phyloP scores from a whole-genome alignment of 1,284 basidiomycete genomes.

The Tilletia setariae region DNA sequence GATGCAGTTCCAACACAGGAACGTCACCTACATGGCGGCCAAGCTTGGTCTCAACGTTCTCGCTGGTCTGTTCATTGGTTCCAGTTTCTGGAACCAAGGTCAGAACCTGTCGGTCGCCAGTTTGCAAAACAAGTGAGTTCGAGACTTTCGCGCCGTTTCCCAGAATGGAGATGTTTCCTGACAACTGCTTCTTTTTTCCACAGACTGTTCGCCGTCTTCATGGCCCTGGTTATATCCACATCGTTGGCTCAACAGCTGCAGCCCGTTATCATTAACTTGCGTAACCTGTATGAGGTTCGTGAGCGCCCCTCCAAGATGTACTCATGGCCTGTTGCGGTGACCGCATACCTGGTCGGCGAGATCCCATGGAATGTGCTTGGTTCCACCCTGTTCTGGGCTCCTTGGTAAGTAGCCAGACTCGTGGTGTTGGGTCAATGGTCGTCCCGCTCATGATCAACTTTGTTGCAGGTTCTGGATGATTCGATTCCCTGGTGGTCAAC shows the following conservation, averaged over 20 bases:
- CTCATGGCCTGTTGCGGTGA: slow-evolving; percentile 70
- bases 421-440: no score
- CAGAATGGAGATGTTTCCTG: neutral
- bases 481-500: slow-evolving; percentile 27
- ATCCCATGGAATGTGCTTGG: slow-evolving; percentile 46
- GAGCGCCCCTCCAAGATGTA: slow-evolving; percentile 76
- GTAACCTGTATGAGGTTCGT: slow-evolving; percentile 68
- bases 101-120: slow-evolving; percentile 26
- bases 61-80: slow-evolving; percentile 64
- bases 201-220: slow-evolving; percentile 67
- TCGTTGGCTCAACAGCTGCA: slow-evolving; percentile 49
- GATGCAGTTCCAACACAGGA: slow-evolving; percentile 50
- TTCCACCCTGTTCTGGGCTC: slow-evolving; percentile 43
- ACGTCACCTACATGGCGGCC: slow-evolving; percentile 39
- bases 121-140: slow-evolving; percentile 19
- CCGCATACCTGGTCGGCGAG: slow-evolving; percentile 56
- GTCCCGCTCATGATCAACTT: no score
- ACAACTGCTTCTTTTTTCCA: slow-evolving; percentile 55
- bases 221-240: slow-evolving; percentile 48
- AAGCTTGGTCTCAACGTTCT: slow-evolving; percentile 59
- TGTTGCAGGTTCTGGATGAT: slow-evolving; percentile 31
- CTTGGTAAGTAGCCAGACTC: slow-evolving; percentile 24
- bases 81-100: slow-evolving; percentile 45
- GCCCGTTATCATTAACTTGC: slow-evolving; percentile 59
- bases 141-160: neutral